Percentiles rank a stretch among this genome's conserved stretches.
Conservation (phyloP, 495 filamentous ascomycete species). For the Pseudevernia furfuracea region DNA sequence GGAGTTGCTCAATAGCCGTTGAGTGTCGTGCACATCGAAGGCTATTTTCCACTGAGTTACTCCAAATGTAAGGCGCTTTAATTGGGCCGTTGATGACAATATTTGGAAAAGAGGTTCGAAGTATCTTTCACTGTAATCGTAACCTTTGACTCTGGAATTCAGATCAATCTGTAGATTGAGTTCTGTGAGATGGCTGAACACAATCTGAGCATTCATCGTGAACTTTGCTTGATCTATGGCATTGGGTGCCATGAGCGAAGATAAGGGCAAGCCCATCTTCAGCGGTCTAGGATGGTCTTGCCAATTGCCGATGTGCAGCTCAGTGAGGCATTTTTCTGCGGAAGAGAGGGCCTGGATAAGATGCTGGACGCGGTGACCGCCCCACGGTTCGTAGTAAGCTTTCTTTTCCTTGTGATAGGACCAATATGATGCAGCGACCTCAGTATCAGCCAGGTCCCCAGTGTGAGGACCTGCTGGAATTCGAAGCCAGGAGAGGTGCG, state of each 20-base stretch:
- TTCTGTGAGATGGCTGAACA: not conserved
- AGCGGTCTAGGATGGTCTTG: not conserved
- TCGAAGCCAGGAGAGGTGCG: not conserved
- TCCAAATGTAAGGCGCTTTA: not conserved
- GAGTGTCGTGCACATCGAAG: not conserved
- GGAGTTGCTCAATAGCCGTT: not conserved
- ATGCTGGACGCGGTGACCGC: not conserved
- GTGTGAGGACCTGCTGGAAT: not conserved
- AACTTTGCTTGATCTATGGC: not conserved
- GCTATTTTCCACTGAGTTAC: not conserved
- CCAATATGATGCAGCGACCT: slow-evolving; percentile 1
- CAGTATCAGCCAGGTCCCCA: not conserved
- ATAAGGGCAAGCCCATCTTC: not conserved
- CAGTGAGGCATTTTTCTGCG: not conserved
- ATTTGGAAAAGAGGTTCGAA: not conserved
- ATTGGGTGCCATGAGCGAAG: not conserved
- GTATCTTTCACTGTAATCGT: not conserved
- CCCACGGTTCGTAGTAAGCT: not conserved
- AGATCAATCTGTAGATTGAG: not conserved
- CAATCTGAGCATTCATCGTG: not conserved
- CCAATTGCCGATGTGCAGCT: not conserved
- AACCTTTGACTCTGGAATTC: not conserved
- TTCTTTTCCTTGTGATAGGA: not conserved
- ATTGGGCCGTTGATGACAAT: not conserved
- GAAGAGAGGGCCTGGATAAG: not conserved